phyloP scores from a whole-genome alignment of 257 asterid genomes.

The Craterostigma plantagineum region DNA sequence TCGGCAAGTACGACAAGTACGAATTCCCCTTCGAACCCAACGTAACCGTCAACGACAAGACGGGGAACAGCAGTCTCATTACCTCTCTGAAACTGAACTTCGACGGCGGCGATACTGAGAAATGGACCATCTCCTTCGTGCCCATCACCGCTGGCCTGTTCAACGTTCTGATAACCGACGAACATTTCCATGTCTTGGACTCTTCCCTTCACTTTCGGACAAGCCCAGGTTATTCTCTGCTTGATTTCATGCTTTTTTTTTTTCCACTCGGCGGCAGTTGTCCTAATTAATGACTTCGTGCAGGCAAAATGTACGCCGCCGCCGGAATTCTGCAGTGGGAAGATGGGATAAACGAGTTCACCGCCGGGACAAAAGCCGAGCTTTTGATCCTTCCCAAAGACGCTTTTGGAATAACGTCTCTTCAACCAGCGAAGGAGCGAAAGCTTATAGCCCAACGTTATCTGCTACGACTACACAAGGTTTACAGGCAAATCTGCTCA shows the following conservation, averaged over 20 bases:
- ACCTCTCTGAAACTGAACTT: no score
- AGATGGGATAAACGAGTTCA: slow-evolving; percentile 32
- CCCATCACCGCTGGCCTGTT: slow-evolving; percentile 50
- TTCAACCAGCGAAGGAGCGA: slow-evolving; percentile 19
- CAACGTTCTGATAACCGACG: slow-evolving; percentile 53
- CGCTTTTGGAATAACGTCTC: slow-evolving; percentile 75
- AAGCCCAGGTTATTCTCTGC: slow-evolving; percentile 29
- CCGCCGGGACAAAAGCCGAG: slow-evolving; percentile 33
- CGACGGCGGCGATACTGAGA: slow-evolving; percentile 17
- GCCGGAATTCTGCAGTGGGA: slow-evolving; percentile 55
- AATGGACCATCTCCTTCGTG: slow-evolving; percentile 64
- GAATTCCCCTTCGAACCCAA: slow-evolving; percentile 47
- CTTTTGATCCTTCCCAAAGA: slow-evolving; percentile 62
- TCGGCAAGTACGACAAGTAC: slow-evolving; percentile 41
- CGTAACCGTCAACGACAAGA: slow-evolving; percentile 46
- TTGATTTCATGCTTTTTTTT: neutral
- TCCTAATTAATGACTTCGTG: slow-evolving; percentile 1
- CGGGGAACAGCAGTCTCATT: slow-evolving; percentile 60
- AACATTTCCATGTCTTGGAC: slow-evolving; percentile 46
- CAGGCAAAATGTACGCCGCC: slow-evolving; percentile 63
- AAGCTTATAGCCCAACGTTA: slow-evolving; percentile 21
- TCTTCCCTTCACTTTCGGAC: slow-evolving; percentile 63
- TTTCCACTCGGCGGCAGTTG: neutral
- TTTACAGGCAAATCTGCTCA: slow-evolving; percentile 20
- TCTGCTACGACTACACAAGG: slow-evolving; percentile 22